Base-by-base conservation (phyloP, 441 rosid species). In the Erodium texanum region DNA sequence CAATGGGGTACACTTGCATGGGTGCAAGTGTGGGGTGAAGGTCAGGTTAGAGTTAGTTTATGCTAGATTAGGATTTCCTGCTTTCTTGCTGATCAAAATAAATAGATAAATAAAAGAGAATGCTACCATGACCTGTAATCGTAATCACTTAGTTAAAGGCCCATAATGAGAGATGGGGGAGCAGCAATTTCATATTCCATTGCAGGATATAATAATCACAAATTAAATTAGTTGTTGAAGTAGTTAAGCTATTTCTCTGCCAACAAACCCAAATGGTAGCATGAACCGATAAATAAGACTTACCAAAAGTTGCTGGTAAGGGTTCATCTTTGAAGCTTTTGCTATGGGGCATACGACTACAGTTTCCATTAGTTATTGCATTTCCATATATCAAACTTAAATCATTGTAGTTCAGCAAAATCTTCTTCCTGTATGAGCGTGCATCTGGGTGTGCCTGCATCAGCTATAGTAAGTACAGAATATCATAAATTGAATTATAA, bases 391-490 rank as follows among this genome's bases (percentile, higher is more conserved):
- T 79, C 72, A 74, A 65, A 56, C 54, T 64, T 78, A 84, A 74
- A 71, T 75, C 84, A 73, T 22, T 72, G 78, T 77, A 84, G 76
- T 79, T 76, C 71, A 71, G 77, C 74, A 75, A 76, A 64, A 68
- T 71, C 80, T 66, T 79, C 24, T 68, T 77, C 71, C 76, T 75
- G 66, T 75, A 82, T 50, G 73, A 77, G 63, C 64, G 65, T 24
- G 81, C 78, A 72, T 66, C 77, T 63, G 86, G 84, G 67, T 73
- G 76, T 65, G 69, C 82, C 88, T 84, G 63, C 66, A 82, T 68
- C 58, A 68, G 67, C 16, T 38, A 65, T 24, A 29, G 62, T 48
- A 48, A 67, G 70, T 68, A 54, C 20, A 62, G 68, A 56, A 62
- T 48, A 61, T 72, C 27, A 56, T 7, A 68, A 56, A 50, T 20